A percentile compares a stretch with the other conserved stretches of the same genome.
phyloP scores from a whole-genome alignment of 441 rosid species.

The Hura crepitans region DNA sequence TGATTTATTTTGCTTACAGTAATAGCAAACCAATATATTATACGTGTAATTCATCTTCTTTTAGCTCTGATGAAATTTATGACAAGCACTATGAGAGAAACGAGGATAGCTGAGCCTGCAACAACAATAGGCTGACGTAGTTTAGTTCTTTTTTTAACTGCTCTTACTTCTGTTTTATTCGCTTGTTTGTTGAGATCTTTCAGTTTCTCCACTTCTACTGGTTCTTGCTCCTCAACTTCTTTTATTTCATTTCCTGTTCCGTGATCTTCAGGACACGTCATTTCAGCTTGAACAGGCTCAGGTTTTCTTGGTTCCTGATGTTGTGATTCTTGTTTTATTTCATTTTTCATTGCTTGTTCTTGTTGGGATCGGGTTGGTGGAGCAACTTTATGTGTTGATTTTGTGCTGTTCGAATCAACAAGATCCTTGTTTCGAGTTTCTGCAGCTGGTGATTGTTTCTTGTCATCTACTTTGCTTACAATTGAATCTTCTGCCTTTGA shows the following conservation, averaged over 20 bases:
- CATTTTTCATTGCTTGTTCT: not conserved
- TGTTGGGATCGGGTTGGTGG: not conserved
- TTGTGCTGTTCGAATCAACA: no score
- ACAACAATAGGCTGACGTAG: conserved; percentile 36
- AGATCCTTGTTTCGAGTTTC: no score
- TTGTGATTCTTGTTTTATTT: conserved; percentile 15
- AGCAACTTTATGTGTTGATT: no score
- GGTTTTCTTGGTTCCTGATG: conserved; percentile 21
- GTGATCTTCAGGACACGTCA: conserved; percentile 10
- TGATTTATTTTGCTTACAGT: no score
- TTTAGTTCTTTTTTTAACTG: conserved; percentile 24
- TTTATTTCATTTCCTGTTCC: conserved; percentile 4
- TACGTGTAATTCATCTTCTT: conserved; percentile 29
- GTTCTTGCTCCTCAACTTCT: conserved; percentile 18
- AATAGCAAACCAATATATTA: not conserved
- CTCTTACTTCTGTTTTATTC: conserved; percentile 1
- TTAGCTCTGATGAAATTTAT: conserved; percentile 47
- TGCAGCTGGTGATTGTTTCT: no score
- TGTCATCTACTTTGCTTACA: no score
- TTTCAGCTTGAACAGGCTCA: conserved; percentile 16
- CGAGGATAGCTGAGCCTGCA: conserved; percentile 65
- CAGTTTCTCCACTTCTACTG: conserved; percentile 18
- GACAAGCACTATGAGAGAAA: conserved; percentile 56
- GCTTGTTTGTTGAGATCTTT: conserved; percentile 25
- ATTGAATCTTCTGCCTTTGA: no score